These are phyloP conservation scores for Nyssa sinensis DNA, from an alignment of 148 eudicot genomes.

Conservation along the genomic window DNA sequence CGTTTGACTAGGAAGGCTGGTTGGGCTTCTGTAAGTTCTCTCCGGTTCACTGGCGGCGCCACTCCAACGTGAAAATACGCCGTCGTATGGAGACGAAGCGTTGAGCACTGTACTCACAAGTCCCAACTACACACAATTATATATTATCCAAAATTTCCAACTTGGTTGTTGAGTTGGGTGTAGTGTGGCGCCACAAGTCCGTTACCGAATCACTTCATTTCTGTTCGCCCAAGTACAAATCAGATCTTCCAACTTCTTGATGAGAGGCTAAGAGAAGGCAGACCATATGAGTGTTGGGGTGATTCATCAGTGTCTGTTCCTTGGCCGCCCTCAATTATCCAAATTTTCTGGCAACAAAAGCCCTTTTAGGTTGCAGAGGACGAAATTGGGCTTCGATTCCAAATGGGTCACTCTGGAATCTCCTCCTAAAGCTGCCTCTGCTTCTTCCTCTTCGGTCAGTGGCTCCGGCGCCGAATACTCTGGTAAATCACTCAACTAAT, in stretches of 20 bases:
- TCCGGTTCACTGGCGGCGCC: too few species aligned
- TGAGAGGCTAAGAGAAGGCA: not conserved
- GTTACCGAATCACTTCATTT: too few species aligned
- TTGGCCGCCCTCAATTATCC: not conserved
- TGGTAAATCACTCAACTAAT: slow-evolving; percentile 21
- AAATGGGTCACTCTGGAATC: slow-evolving; percentile 8
- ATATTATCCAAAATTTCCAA: too few species aligned
- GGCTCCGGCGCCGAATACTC: slow-evolving; percentile 44
- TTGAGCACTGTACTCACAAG: too few species aligned
- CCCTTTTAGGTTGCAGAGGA: not conserved
- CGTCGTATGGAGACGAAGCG: too few species aligned
- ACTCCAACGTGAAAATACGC: too few species aligned
- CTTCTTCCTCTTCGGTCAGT: slow-evolving; percentile 48
- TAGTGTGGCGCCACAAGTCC: too few species aligned
- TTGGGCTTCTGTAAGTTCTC: too few species aligned
- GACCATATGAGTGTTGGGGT: not conserved
- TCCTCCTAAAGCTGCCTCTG: slow-evolving; percentile 32
- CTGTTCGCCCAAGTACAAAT: not conserved
- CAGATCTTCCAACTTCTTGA: not conserved
- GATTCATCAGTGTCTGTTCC: slow-evolving; percentile 1
- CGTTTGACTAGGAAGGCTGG: too few species aligned
- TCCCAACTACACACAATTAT: too few species aligned
- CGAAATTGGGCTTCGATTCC: slow-evolving; percentile 5
- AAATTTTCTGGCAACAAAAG: not conserved
- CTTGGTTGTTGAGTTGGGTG: too few species aligned